phyloP scores from a whole-genome alignment of 768 basidiomycete genomes.

The Paxillus ammoniavirescens region DNA sequence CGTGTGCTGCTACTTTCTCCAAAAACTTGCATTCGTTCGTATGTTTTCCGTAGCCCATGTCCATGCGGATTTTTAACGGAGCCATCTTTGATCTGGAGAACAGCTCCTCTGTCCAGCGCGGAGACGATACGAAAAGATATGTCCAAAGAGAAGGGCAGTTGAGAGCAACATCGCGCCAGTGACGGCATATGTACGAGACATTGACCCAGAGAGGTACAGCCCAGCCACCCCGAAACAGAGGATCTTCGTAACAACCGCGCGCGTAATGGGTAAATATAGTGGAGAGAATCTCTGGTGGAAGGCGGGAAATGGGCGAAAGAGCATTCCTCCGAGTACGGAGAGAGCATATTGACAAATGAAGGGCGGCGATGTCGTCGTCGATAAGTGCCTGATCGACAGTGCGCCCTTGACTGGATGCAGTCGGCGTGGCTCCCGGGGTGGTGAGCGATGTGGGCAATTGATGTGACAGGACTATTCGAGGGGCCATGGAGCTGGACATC shows the following conservation, averaged over 20 bases:
- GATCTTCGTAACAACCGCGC: background rate
- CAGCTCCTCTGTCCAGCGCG: slow-evolving; percentile 41
- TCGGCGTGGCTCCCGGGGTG: background rate
- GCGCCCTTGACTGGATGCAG: background rate
- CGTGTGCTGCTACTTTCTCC: slow-evolving; percentile 30
- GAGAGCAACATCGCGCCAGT: slow-evolving; percentile 46
- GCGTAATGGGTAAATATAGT: slow-evolving; percentile 19
- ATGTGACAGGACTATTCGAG: background rate
- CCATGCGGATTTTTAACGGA: slow-evolving; percentile 19
- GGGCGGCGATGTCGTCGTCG: slow-evolving; percentile 15
- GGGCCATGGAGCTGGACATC: background rate
- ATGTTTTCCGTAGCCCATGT: slow-evolving; percentile 29
- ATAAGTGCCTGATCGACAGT: slow-evolving; percentile 8
- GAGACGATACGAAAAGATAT: slow-evolving; percentile 31
- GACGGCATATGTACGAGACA: slow-evolving; percentile 25
- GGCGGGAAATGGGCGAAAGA: slow-evolving; percentile 15
- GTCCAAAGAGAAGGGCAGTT: slow-evolving; percentile 42
- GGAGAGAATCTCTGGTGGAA: slow-evolving; percentile 23
- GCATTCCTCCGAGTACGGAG: slow-evolving; percentile 18
- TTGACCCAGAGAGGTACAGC: slow-evolving; percentile 19
- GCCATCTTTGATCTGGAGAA: slow-evolving; percentile 44
- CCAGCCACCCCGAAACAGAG: background rate
- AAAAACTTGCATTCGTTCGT: slow-evolving; percentile 29
- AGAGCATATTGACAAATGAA: slow-evolving; percentile 10
- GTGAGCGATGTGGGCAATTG: background rate